Percentiles rank a stretch among this genome's conserved stretches.
These are phyloP conservation scores for Neonothopanus nambi DNA, from an alignment of 1,284 basidiomycete genomes.

Conservation along the genomic window DNA sequence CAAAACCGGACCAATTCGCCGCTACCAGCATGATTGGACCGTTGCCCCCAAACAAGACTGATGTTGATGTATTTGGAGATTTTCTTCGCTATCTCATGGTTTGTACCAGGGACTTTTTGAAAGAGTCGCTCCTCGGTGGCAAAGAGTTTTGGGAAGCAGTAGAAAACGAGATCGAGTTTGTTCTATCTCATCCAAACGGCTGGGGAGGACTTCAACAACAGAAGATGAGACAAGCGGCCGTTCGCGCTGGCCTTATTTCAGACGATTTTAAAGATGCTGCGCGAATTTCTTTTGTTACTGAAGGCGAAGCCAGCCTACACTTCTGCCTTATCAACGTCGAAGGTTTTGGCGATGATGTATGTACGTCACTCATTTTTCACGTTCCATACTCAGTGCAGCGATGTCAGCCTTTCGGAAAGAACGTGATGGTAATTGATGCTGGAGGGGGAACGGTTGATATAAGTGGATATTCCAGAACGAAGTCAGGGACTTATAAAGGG, in stretches of 20 bases:
- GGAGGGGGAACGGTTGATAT: constrained; percentile 38
- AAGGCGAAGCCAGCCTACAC: constrained; percentile 38
- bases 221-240: constrained; percentile 18
- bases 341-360: background rate
- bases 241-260: constrained; percentile 17
- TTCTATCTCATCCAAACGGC: constrained; percentile 19
- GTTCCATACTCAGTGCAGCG: background rate
- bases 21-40: constrained; percentile 28
- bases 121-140: constrained; percentile 37
- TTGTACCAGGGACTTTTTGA: constrained; percentile 38
- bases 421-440: constrained; percentile 37
- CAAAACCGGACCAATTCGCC: constrained; percentile 32
- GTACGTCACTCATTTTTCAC: background rate
- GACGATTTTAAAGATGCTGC: constrained; percentile 20
- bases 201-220: constrained; percentile 21
- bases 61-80: constrained; percentile 40
- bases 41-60: constrained; percentile 37
- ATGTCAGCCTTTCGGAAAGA: constrained; percentile 7
- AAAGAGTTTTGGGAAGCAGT: constrained; percentile 35
- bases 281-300: constrained; percentile 34
- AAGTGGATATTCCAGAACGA: constrained; percentile 22
- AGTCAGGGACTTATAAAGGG: background rate
- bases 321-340: constrained; percentile 27
- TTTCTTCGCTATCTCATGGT: constrained; percentile 40
- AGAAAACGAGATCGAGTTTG: constrained; percentile 18